Conservation (phyloP, 208 protist species). For the Wallacemonas sp. region DNA sequence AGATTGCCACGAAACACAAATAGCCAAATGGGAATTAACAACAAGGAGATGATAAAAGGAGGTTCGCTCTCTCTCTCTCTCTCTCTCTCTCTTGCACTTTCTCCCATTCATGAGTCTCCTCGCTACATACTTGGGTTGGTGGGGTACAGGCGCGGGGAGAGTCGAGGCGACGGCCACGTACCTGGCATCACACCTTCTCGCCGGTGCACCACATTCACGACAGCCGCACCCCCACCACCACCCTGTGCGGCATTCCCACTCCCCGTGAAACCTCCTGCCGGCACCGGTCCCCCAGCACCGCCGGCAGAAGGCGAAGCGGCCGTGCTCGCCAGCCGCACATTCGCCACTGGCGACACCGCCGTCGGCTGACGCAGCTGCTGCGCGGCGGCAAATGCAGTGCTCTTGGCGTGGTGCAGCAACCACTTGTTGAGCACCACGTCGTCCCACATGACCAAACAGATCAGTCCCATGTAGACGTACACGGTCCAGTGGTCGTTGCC, state of each 20-base stretch:
- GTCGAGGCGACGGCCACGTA: not conserved
- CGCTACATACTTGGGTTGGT: not conserved
- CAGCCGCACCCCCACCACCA: not conserved
- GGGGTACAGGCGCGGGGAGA: not conserved
- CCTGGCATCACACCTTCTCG: slow-evolving; percentile 14
- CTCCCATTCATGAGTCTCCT: no score
- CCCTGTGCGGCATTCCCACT: not conserved
- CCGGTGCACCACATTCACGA: slow-evolving; percentile 6
- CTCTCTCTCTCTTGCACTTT: no score
- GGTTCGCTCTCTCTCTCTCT: no score
- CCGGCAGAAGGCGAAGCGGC: not conserved
- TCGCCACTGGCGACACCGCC: slow-evolving; percentile 2
- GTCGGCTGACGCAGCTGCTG: slow-evolving; percentile 38
- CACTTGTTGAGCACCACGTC: slow-evolving; percentile 77
- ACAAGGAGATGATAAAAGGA: not conserved
- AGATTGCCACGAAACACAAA: slow-evolving; percentile 12
- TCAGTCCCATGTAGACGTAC: slow-evolving; percentile 82
- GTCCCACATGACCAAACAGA: slow-evolving; percentile 88
- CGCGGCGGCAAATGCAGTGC: slow-evolving; percentile 60
- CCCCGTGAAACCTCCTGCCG: not conserved
- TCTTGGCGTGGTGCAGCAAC: slow-evolving; percentile 76
- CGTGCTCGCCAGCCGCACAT: not conserved
- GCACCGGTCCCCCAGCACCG: not conserved
- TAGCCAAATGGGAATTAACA: no score
- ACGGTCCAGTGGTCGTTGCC: slow-evolving; percentile 79